Percentiles rank a stretch among this genome's conserved stretches.
Conservation (phyloP, 1,139 yeast species). For the Eremothecium cymbalariae region DNA sequence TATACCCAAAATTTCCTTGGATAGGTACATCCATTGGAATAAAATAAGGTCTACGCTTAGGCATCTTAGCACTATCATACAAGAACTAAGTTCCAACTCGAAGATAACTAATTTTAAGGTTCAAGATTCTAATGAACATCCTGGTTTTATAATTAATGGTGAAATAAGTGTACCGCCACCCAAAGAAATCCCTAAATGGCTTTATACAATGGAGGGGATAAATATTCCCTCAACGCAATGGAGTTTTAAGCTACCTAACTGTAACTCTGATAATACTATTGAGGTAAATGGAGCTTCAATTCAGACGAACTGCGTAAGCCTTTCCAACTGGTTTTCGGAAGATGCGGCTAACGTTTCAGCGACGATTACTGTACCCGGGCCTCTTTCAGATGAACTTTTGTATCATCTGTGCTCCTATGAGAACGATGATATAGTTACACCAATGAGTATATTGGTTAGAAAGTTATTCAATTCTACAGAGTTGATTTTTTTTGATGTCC, state of each 20-base stretch:
- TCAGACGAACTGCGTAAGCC: conserved; percentile 11
- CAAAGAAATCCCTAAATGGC: conserved; percentile 13
- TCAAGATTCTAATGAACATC: conserved; percentile 13
- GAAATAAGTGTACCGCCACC: conserved; percentile 19
- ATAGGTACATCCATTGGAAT: conserved; percentile 23
- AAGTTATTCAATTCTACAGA: conserved; percentile 27
- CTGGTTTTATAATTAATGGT: conserved; percentile 25
- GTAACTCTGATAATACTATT: conserved; percentile 24
- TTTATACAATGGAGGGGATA: conserved; percentile 12
- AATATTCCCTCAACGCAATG: conserved; percentile 30
- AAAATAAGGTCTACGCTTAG: conserved; percentile 18
- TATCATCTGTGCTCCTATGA: conserved; percentile 25
- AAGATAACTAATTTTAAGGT: conserved; percentile 19
- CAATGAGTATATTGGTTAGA: conserved; percentile 31
- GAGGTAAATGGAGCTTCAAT: conserved; percentile 15
- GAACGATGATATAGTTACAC: conserved; percentile 29
- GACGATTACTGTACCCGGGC: conserved; percentile 18
- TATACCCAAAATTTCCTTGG: conserved; percentile 25
- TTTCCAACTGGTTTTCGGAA: conserved; percentile 14
- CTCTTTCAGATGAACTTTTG: conserved; percentile 21
- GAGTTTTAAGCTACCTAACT: conserved; percentile 31
- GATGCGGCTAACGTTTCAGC: conserved; percentile 10
- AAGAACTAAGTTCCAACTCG: conserved; percentile 2
- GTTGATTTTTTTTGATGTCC: conserved; percentile 21
- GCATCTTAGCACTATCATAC: conserved; percentile 15